Evolutionary conservation across 768 basidiomycete species (phyloP).

Genomic region (Tulasnella sp.): DNA sequence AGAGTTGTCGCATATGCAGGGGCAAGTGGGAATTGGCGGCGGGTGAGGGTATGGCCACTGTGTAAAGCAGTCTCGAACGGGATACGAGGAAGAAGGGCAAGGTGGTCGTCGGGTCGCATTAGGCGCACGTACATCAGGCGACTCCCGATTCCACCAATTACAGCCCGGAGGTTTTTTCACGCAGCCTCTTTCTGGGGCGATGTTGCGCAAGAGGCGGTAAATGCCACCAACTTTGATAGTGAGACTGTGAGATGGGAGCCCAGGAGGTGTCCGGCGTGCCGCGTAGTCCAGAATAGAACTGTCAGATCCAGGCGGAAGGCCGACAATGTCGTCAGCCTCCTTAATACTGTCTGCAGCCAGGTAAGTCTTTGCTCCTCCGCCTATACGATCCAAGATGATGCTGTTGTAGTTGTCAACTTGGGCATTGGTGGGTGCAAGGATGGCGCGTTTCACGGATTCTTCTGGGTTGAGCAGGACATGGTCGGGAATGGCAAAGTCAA

Average conservation of each 20-base stretch:
- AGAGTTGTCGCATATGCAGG: conserved; percentile 17
- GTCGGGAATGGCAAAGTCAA: conserved; percentile 26
- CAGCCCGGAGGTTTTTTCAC: conserved; percentile 14
- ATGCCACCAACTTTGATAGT: conserved; percentile 3
- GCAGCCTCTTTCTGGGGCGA: conserved; percentile 4
- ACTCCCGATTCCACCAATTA: not conserved
- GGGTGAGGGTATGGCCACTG: conserved; percentile 11
- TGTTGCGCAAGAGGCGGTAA: conserved; percentile 9
- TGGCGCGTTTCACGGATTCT: conserved; percentile 26
- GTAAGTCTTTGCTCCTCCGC: conserved; percentile 23
- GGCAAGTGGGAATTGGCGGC: conserved; percentile 14
- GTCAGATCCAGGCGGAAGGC: conserved; percentile 16
- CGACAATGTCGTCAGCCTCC: conserved; percentile 21
- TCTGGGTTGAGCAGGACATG: conserved; percentile 24
- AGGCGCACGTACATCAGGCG: not conserved
- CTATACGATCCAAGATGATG: conserved; percentile 25
- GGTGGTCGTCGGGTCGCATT: not conserved
- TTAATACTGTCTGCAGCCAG: conserved; percentile 24
- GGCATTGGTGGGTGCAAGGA: conserved; percentile 32
- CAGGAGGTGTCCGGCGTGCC: conserved; percentile 17
- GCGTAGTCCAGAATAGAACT: conserved; percentile 22
- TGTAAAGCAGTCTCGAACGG: conserved; percentile 2
- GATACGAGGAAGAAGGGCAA: conserved; percentile 11
- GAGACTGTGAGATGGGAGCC: not conserved
- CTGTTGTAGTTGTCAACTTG: conserved; percentile 32